Percentiles rank a stretch among this genome's conserved stretches.
These are phyloP conservation scores for Atalantia buxifolia DNA, from an alignment of 345 rosid species.

Conservation along the genomic window DNA sequence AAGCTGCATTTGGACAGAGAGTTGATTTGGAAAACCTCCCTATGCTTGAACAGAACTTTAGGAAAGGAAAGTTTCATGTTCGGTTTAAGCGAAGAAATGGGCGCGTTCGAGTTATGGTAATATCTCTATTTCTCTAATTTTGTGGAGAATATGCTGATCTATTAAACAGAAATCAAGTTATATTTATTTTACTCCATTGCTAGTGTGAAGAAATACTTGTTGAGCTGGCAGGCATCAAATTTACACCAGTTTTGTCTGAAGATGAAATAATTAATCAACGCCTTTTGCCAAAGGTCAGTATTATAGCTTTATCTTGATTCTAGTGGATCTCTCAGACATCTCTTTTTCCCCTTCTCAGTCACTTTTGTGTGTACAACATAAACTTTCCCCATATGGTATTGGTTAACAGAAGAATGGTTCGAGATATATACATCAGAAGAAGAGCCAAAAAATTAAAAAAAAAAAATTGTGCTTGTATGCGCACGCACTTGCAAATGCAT, in stretches of 20 bases:
- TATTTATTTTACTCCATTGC: conserved; percentile 15
- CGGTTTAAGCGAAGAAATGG: conserved; percentile 88
- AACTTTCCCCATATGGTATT: not conserved
- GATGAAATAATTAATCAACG: conserved; percentile 44
- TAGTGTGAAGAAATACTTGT: conserved; percentile 70
- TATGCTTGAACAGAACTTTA: conserved; percentile 43
- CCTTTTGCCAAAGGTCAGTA: conserved; percentile 73
- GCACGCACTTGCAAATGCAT: not conserved
- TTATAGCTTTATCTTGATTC: conserved; percentile 2
- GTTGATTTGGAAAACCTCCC: conserved; percentile 47
- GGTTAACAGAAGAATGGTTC: not conserved
- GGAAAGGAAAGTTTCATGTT: conserved; percentile 61
- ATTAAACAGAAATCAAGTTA: conserved; percentile 2
- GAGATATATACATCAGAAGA: not conserved
- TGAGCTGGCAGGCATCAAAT: conserved; percentile 52
- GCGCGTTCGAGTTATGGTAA: conserved; percentile 71
- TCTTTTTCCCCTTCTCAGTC: not conserved
- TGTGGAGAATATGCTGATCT: not conserved
- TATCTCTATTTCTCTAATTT: not conserved
- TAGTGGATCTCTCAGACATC: not conserved
- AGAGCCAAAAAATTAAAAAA: not conserved
- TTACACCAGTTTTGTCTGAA: conserved; percentile 52
- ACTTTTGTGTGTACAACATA: not conserved
- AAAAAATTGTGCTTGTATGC: not conserved
- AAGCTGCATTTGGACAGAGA: conserved; percentile 33